These are phyloP conservation scores for Citrus medica DNA, from an alignment of 345 rosid genomes.

Conservation along the genomic window DNA sequence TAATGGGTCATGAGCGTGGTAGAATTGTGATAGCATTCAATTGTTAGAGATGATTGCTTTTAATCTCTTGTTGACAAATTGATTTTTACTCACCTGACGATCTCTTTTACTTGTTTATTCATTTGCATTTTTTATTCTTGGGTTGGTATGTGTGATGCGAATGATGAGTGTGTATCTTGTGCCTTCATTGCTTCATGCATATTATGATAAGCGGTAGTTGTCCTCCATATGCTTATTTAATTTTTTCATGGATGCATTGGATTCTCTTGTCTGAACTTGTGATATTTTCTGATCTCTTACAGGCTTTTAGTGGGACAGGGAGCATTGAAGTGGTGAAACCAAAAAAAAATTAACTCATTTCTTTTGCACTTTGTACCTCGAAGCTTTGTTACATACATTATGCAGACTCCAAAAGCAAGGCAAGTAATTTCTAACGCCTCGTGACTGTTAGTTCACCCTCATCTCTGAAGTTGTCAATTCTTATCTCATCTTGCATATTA, in stretches of 20 bases:
- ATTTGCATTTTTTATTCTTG: constrained; percentile 13
- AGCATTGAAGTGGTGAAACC: constrained; percentile 49
- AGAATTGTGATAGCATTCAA: constrained; percentile 17
- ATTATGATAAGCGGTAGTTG: constrained; percentile 30
- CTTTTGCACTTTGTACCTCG: constrained; percentile 17
- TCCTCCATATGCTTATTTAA: constrained; percentile 37
- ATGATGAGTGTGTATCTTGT: constrained; percentile 17
- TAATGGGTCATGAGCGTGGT: constrained; percentile 29
- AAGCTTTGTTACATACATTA: constrained; percentile 40
- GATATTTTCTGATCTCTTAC: constrained; percentile 32
- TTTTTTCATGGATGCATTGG: constrained; percentile 38
- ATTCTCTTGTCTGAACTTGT: constrained; percentile 25
- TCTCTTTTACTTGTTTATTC: background rate
- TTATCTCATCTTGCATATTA: constrained; percentile 13
- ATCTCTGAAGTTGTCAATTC: constrained; percentile 7
- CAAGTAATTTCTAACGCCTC: constrained; percentile 52
- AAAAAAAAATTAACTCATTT: constrained; percentile 18
- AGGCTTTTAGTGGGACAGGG: constrained; percentile 52
- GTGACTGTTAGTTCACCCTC: constrained; percentile 19
- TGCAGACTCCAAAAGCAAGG: constrained; percentile 95
- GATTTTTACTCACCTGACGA: background rate
- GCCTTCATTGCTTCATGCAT: constrained; percentile 27
- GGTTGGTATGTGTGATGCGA: constrained; percentile 14
- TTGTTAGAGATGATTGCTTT: constrained; percentile 6
- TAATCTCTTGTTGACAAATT: constrained; percentile 17